phyloP scores from a whole-genome alignment of 352 stramenopile genomes.

The Globisporangium ultimum region DNA sequence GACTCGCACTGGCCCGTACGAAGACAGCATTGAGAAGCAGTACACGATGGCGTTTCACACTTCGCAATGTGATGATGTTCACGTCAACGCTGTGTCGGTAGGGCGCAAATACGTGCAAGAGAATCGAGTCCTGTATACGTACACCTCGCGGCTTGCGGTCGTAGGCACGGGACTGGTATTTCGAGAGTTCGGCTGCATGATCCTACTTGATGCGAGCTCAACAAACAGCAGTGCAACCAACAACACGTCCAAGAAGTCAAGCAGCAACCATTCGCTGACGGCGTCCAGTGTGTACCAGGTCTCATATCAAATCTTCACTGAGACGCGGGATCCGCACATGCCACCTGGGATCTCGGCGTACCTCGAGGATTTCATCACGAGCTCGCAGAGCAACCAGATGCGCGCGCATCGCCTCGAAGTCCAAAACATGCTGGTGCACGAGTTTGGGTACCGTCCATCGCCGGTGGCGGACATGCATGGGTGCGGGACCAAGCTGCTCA shows the following conservation, averaged over 20 bases:
- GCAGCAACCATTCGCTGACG: no score
- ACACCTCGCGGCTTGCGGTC: neutral
- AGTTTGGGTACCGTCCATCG: neutral
- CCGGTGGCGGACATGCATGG: neutral
- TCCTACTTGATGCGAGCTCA: neutral
- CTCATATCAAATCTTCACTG: neutral
- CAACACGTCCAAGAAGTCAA: no score
- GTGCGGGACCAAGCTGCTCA: neutral
- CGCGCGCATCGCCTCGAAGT: neutral
- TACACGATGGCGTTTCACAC: neutral
- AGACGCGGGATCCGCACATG: neutral
- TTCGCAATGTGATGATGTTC: neutral
- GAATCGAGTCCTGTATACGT: neutral
- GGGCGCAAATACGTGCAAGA: neutral
- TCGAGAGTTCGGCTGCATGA: neutral
- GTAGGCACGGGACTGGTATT: slow-evolving; percentile 3
- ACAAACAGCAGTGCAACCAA: neutral
- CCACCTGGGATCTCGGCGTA: neutral
- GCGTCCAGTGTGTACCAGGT: neutral
- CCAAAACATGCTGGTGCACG: neutral
- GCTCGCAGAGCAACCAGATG: slow-evolving; percentile 2
- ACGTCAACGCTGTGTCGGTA: neutral
- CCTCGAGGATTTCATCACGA: slow-evolving; percentile 9
- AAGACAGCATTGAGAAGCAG: neutral
- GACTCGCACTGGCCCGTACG: no score